Percentiles rank a stretch among this genome's conserved stretches.
phyloP scores from a whole-genome alignment of 1,284 basidiomycete species.

The Tylopilus sp. region DNA sequence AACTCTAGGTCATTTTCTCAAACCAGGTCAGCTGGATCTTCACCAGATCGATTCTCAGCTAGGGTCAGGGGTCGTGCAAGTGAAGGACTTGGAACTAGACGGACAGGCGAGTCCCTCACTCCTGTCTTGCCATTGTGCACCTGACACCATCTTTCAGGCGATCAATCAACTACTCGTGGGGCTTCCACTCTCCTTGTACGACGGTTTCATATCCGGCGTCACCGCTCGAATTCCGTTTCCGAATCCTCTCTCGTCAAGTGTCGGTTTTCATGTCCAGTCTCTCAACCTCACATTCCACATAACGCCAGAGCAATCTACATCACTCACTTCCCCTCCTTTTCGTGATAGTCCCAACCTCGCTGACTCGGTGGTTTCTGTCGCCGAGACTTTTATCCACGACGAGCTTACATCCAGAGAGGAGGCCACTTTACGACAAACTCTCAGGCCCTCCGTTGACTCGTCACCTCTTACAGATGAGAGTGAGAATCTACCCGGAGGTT shows the following conservation, averaged over 20 bases:
- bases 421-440: slow-evolving; percentile 65
- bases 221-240: slow-evolving; percentile 76
- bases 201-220: slow-evolving; percentile 71
- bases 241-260: slow-evolving; percentile 66
- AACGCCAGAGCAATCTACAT: slow-evolving; percentile 28
- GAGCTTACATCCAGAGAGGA: slow-evolving; percentile 74
- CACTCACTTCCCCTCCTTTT: slow-evolving; percentile 15
- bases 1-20: slow-evolving; percentile 80
- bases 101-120: slow-evolving; percentile 49
- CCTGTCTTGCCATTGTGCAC: slow-evolving; percentile 8
- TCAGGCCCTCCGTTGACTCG: slow-evolving; percentile 44
- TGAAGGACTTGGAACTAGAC: slow-evolving; percentile 81
- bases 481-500: slow-evolving; percentile 58
- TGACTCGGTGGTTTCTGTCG: slow-evolving; percentile 74
- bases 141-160: slow-evolving; percentile 48
- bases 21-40: slow-evolving; percentile 83
- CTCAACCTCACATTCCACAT: slow-evolving; percentile 61
- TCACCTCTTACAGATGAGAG: slow-evolving; percentile 35
- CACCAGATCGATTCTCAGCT: slow-evolving; percentile 91
- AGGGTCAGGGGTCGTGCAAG: slow-evolving; percentile 82
- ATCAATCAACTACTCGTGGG: slow-evolving; percentile 72
- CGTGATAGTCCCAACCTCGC: slow-evolving; percentile 48
- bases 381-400: slow-evolving; percentile 81
- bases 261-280: slow-evolving; percentile 64
- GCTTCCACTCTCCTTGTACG: slow-evolving; percentile 65